Base-by-base conservation (phyloP, 768 basidiomycete genomes). In the Lentinula detonsa region DNA sequence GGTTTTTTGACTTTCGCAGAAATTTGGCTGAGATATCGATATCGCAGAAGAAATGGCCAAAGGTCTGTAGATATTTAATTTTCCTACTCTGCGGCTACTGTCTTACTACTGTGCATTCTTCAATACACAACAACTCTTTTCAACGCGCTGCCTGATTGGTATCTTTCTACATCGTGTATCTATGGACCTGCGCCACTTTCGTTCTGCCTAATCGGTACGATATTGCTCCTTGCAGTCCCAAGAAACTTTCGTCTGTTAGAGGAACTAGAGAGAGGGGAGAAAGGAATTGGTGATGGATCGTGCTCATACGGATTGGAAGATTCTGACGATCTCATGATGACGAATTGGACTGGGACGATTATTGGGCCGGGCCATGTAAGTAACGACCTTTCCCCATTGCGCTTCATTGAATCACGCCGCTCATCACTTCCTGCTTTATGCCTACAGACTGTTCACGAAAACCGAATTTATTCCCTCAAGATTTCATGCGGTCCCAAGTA, bases 181-280 rank as follows among this genome's bases (percentile, higher is more conserved):
- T 23, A 48, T 21, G 16, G 46, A 48, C 11, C n/a, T 48, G 46
- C 21, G 46, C 46, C 46, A 23, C 53, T 33, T 40, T 40, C 18
- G 3, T 21, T 18, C 10, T 18, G 9, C 35, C 18, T 54, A 11
- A 39, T 54, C 34, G 9, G 5, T 18, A 21, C 33, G 16, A 34
- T 34, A 10, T 28, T 28, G 28, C 9, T 23, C n/a, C n/a, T 21
- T 50, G 9, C n/a, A 98, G 96, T 99, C 64, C 96, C 96, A 31
- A 84, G 96, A 70, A 98, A 95, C 77, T 98, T 98, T 80, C 85
- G 92, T 54, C 86, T 98, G 21, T 85, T 99, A 42, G 97, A 97
- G 72, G 97, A 99, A 79, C 90, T 99, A 65, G 97, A 99, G 75
- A 98, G 98, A 76, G 97, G 97, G 69, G 97, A 99, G 82, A 99